Evolutionary conservation across 306 rosid species (phyloP).

Genomic region (Fagus crenata): DNA sequence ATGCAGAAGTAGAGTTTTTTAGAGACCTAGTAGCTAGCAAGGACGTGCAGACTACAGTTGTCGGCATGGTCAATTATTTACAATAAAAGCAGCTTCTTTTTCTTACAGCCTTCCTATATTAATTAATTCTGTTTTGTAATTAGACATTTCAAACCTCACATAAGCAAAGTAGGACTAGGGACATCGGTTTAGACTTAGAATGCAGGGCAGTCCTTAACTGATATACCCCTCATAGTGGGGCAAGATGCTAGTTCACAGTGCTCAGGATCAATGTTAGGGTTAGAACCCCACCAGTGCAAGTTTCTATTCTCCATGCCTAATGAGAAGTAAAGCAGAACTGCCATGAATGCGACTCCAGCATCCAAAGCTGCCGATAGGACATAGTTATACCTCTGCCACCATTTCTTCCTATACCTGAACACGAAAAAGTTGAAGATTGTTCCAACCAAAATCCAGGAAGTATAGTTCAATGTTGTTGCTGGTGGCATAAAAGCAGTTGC

Average conservation of each 20-base stretch:
- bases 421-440: constrained; percentile 76
- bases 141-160: background rate
- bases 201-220: constrained; percentile 47
- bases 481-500: constrained; percentile 76
- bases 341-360: constrained; percentile 74
- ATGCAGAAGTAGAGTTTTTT: background rate
- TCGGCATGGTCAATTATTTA: background rate
- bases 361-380: constrained; percentile 79
- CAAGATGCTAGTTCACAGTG: constrained; percentile 56
- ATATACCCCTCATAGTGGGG: constrained; percentile 62
- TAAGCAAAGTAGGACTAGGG: background rate
- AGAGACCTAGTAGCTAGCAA: background rate
- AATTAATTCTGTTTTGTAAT: background rate
- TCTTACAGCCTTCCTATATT: background rate
- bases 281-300: constrained; percentile 57
- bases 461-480: constrained; percentile 80
- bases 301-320: constrained; percentile 15
- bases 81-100: background rate
- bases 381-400: constrained; percentile 94
- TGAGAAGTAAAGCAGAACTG: constrained; percentile 45
- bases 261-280: constrained; percentile 21
- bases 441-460: constrained; percentile 66
- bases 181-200: constrained; percentile 17
- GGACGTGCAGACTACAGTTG: background rate
- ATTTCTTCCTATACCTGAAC: constrained; percentile 65